Evolutionary conservation across 1,139 yeast genomes (phyloP), one percentile per base, ranked within the genome.

Genomic region (Candida labiduridarum): DNA sequence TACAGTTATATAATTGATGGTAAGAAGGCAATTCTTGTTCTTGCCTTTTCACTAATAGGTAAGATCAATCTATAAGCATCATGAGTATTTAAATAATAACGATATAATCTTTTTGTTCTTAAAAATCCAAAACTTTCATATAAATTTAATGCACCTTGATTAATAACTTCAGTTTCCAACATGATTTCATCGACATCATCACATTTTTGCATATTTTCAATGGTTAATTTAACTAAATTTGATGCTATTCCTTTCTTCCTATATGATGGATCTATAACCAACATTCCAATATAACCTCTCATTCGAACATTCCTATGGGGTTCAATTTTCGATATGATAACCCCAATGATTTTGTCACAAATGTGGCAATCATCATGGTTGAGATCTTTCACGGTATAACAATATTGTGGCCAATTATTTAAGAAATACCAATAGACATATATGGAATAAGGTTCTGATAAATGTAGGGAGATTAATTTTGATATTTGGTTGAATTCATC

Each of bases 251-350:
- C 97, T 45, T 71, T 73, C 9, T 96, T 92, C 48, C 99, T 74
- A 65, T 79, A 84, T 15, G 69, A 64, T 40, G 84, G 82, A 51
- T 85, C 85, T 27, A 94, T 96, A 0, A 96, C 97, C 49, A 94
- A 72, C 99, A 94, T 94, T 6, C 98, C 99, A 43, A 94, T 92
- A 62, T 94, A 94, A 0, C 99, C 99, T 55, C 97, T 72, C 59
- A 74, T 63, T 52, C 96, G 74, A 10, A 79, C 85, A 33, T 80
- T 79, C 51, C 94, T 75, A 67, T 94, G 98, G 4, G 80, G 75
- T 58, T 88, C 96, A n/a, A 85, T 80, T 62, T 90, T 90, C 53
- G 96, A 86, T 9, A 94, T 89, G 18, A 92, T 85, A 41, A 88
- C 89, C 3, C 98, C 99, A 15, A 92, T 78, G n/a, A 69, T 60